These are phyloP conservation scores for Carex myosuroides DNA, from an alignment of 176 grass and related monocot genomes.

Conservation along the genomic window DNA sequence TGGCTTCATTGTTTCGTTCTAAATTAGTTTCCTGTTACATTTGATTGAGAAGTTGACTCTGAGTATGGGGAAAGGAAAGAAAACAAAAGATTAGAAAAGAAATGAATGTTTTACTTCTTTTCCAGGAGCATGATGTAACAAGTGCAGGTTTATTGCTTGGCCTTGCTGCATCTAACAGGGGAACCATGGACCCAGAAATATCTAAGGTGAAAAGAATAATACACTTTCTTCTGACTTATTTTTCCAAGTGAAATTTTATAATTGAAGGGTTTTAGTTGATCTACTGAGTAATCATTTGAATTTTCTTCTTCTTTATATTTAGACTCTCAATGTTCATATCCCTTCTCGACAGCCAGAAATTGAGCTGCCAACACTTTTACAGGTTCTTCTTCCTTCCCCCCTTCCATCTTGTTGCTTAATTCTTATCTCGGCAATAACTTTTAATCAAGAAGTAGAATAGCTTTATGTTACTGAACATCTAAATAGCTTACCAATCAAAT, in stretches of 20 bases:
- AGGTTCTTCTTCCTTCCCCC: constrained; percentile 34
- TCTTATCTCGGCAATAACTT: constrained; percentile 8
- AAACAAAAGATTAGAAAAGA: background rate
- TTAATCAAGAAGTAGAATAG: background rate
- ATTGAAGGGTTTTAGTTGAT: constrained; percentile 8
- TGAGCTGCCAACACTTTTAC: constrained; percentile 81
- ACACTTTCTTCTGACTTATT: background rate
- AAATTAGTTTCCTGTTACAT: background rate
- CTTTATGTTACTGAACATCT: background rate
- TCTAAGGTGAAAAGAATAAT: constrained; percentile 47
- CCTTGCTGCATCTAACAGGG: constrained; percentile 80
- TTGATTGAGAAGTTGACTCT: background rate
- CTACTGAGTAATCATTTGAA: background rate
- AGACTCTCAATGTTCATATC: constrained; percentile 93
- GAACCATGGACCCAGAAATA: constrained; percentile 85
- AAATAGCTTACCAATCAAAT: background rate
- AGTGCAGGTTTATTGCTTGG: constrained; percentile 86
- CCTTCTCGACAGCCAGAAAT: constrained; percentile 79
- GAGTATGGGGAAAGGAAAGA: background rate
- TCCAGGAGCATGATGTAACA: constrained; percentile 92
- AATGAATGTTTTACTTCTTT: constrained; percentile 10
- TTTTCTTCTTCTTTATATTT: constrained; percentile 10
- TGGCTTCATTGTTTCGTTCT: background rate
- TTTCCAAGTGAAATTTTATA: constrained; percentile 9
- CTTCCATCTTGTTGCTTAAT: background rate